Base-by-base conservation (phyloP, 805 yeast species). In the Myxozyma monticola region DNA sequence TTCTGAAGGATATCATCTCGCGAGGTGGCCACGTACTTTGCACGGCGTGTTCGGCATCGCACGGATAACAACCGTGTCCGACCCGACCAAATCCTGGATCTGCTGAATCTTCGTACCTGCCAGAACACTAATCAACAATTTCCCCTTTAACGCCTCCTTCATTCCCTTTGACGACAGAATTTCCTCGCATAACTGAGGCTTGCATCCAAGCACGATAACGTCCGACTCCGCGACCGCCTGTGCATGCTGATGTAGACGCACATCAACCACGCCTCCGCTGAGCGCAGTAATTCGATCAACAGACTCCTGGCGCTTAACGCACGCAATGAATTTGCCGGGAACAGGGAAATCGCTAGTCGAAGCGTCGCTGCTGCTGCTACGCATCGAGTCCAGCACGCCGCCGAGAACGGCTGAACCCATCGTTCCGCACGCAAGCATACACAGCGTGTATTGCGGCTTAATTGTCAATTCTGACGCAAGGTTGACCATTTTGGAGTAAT, bases 21-120 rank as follows among this genome's bases (percentile, higher is more conserved):
- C 24, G 34, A 24, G 18, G 12, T 24, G 21, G 6, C 8, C 20
- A 9, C 15, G 15, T 29, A 54, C 58, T 39, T 41, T 56, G 54
- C 61, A 49, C 2, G 99, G 97, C 0, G 99, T 93, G 71, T 91
- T 93, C 39, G 99, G 91, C 96, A 95, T 90, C n/a, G 95, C 95
- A 56, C 96, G 78, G 20, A 95, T 87, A 28, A 91, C 81, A 51
- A 75, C 76, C 71, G 58, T 64, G 59, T 34, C 63, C 54, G 45
- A 66, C 48, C 56, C 59, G 49, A 43, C 73, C 61, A 80, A 77
- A 0, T 66, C 62, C 17, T 66, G 56, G 60, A 89, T 75, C 65
- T 85, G 86, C 17, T 74, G 81, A 54, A 90, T 82, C 15, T 96
- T 87, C 79, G 88, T 85, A 12, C 99, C 99, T 2, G 99, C 98